Conservation (phyloP, 2,329 filamentous ascomycete species). For the Elsinoe perseae region DNA sequence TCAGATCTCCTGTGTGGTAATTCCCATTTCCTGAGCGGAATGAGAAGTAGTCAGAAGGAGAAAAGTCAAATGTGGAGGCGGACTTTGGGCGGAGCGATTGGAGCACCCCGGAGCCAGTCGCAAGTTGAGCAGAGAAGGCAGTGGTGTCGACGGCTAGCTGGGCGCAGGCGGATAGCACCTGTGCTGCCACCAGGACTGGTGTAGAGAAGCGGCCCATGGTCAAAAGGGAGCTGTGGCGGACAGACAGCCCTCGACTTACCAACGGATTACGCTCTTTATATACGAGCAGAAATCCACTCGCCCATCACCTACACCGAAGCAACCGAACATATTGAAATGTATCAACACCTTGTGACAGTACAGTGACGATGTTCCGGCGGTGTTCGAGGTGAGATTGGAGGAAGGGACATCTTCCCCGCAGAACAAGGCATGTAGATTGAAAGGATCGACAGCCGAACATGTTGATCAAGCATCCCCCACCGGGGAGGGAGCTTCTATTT, state of each 20-base stretch:
- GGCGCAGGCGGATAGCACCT: not conserved
- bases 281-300: not conserved
- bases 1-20: slow-evolving; percentile 54
- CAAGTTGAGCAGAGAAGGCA: slow-evolving; percentile 9
- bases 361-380: slow-evolving; percentile 2
- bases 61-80: slow-evolving; percentile 44
- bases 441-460: not conserved
- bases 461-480: slow-evolving; percentile 11
- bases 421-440: slow-evolving; percentile 11
- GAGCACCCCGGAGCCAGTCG: slow-evolving; percentile 31
- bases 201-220: not conserved
- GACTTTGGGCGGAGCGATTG: slow-evolving; percentile 40
- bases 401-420: not conserved
- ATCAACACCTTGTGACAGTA: not conserved
- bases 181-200: not conserved
- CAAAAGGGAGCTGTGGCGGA: not conserved
- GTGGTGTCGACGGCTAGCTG: slow-evolving; percentile 9
- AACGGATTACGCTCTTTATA: not conserved
- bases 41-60: slow-evolving; percentile 45
- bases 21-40: slow-evolving; percentile 44
- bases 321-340: not conserved
- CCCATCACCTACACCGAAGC: not conserved
- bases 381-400: slow-evolving; percentile 2
- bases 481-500: slow-evolving; percentile 1
- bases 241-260: not conserved